Evolutionary conservation across 495 filamentous ascomycete genomes (phyloP).

Genomic region (Aspergillus biplanus): DNA sequence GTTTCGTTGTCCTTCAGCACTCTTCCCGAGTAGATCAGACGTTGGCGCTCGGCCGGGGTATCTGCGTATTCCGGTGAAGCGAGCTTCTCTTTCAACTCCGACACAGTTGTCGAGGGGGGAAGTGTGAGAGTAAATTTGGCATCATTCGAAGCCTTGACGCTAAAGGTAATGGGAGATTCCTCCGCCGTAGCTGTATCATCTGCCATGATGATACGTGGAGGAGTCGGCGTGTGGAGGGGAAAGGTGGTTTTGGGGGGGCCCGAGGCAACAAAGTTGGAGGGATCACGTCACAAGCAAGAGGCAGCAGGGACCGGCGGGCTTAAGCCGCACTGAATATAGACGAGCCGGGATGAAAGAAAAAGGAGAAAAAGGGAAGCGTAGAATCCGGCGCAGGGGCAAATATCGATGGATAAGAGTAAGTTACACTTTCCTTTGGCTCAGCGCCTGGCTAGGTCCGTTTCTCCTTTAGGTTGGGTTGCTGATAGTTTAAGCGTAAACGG

Average conservation of each 20-base stretch:
- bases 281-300: conserved; percentile 21
- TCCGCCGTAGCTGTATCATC: conserved; percentile 50
- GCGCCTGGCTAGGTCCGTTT: neutral
- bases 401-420: neutral
- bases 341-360: conserved; percentile 1
- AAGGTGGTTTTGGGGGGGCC: conserved; percentile 14
- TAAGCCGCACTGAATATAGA: neutral
- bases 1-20: conserved; percentile 94
- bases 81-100: conserved; percentile 88
- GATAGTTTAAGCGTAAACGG: conserved; percentile 7
- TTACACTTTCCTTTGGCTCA: neutral
- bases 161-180: conserved; percentile 79
- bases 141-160: conserved; percentile 88
- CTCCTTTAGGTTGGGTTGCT: conserved; percentile 2
- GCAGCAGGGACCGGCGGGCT: neutral
- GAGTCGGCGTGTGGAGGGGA: conserved; percentile 18
- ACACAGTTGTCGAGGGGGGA: conserved; percentile 72
- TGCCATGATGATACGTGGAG: conserved; percentile 42
- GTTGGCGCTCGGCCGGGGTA: conserved; percentile 82
- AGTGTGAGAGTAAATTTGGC: conserved; percentile 82
- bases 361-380: neutral
- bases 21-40: conserved; percentile 95
- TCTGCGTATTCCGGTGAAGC: conserved; percentile 78
- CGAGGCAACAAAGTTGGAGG: conserved; percentile 10
- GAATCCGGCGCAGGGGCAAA: neutral